Conservation (phyloP, 163 green algal genomes). For the Smithsoniella earleae region DNA sequence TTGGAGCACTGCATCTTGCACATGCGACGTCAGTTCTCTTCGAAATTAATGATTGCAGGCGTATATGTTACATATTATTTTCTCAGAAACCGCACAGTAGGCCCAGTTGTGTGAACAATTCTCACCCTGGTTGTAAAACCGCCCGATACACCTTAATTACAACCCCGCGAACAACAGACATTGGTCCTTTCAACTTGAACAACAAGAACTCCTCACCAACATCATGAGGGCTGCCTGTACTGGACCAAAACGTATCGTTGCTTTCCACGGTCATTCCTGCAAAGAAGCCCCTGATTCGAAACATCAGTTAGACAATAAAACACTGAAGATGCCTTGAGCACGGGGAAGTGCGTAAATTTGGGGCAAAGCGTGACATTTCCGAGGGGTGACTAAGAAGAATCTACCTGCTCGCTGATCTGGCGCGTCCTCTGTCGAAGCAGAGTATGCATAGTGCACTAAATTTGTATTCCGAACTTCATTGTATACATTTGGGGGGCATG, state of each 20-base stretch:
- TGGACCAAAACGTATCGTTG: constrained; percentile 21
- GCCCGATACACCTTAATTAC: constrained; percentile 20
- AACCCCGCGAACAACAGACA: constrained; percentile 2
- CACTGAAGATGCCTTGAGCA: too few species aligned
- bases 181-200: constrained; percentile 18
- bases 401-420: constrained; percentile 18
- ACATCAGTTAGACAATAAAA: too few species aligned
- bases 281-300: too few species aligned
- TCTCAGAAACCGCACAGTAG: too few species aligned
- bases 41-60: too few species aligned
- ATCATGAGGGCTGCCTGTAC: constrained; percentile 20
- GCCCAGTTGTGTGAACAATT: too few species aligned
- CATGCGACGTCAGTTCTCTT: too few species aligned
- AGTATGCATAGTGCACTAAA: neutral
- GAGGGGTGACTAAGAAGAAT: too few species aligned
- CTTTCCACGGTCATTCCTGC: constrained; percentile 27
- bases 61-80: too few species aligned
- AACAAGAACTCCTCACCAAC: constrained; percentile 25
- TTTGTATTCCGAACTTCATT: neutral
- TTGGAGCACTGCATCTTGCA: constrained; percentile 23
- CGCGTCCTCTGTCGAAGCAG: constrained; percentile 11
- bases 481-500: neutral
- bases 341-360: too few species aligned
- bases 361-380: too few species aligned
- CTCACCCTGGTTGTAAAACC: constrained; percentile 10